These are phyloP conservation scores for Ustilago hordei DNA, from an alignment of 1,284 basidiomycete species.

Conservation along the genomic window DNA sequence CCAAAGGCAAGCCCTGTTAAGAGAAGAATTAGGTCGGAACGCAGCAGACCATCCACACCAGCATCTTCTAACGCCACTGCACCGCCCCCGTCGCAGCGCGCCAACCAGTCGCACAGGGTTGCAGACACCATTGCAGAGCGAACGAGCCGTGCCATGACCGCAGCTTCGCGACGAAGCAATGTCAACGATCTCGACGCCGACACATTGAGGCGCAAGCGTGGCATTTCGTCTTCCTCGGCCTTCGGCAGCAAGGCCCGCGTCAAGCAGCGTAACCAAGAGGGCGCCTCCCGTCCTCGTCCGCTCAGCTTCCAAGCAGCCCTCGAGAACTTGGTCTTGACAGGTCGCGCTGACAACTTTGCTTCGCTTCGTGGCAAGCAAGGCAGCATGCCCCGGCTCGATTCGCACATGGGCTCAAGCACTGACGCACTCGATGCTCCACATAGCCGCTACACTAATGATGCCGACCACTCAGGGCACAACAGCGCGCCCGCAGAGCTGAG, in stretches of 20 bases:
- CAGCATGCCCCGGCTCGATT: constrained; percentile 42
- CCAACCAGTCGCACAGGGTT: constrained; percentile 16
- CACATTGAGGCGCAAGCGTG: constrained; percentile 38
- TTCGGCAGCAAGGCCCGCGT: constrained; percentile 62
- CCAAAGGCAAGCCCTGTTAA: constrained; percentile 30
- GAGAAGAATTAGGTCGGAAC: constrained; percentile 27
- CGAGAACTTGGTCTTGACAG: constrained; percentile 48
- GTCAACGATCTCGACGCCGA: constrained; percentile 31
- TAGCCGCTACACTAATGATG: constrained; percentile 10
- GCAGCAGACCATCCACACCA: constrained; percentile 18
- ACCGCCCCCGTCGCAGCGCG: constrained; percentile 12
- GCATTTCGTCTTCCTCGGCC: constrained; percentile 59
- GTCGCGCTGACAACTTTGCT: constrained; percentile 45
- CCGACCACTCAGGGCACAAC: constrained; percentile 27
- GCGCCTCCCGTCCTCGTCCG: constrained; percentile 48
- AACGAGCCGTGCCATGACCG: constrained; percentile 26
- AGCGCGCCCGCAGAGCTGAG: constrained; percentile 50
- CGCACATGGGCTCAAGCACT: constrained; percentile 38
- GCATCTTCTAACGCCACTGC: constrained; percentile 21
- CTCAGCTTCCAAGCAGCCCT: constrained; percentile 62
- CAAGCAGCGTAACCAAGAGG: constrained; percentile 56
- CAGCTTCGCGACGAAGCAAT: constrained; percentile 36
- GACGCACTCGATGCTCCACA: constrained; percentile 43
- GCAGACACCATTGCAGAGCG: constrained; percentile 39
- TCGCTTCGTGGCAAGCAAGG: constrained; percentile 43